Evolutionary conservation across 129 eudicot species (phyloP).

Genomic region (Centaurea solstitialis): DNA sequence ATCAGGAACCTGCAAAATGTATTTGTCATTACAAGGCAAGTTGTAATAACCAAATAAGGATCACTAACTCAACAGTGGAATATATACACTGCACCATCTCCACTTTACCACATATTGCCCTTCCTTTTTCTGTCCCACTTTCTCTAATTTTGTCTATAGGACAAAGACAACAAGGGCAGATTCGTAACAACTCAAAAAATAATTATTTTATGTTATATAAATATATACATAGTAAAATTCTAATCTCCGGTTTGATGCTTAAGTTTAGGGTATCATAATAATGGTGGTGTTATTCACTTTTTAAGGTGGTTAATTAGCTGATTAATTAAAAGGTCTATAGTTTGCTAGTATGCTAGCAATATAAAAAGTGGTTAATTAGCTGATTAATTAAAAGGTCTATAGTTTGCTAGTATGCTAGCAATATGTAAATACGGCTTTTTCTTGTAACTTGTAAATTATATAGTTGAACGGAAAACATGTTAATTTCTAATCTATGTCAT

Average conservation of each 20-base stretch:
- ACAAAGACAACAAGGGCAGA: slow-evolving; percentile 8
- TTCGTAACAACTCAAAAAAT: neutral
- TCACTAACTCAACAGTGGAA: neutral
- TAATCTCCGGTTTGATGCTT: neutral
- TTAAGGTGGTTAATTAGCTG: no score
- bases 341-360: no score
- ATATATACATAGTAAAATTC: neutral
- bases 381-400: no score
- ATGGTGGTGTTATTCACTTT: neutral
- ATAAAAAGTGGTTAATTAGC: no score
- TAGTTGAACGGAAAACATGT: no score
- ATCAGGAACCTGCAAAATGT: neutral
- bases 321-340: no score
- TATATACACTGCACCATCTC: neutral
- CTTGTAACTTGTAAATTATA: no score
- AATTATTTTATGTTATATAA: no score
- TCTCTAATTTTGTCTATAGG: neutral
- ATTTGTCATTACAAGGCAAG: neutral
- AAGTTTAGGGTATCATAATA: neutral
- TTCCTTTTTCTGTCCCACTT: neutral
- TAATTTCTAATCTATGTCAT: no score
- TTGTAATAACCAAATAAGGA: neutral
- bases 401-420: no score
- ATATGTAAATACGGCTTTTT: no score
- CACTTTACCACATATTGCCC: slow-evolving; percentile 2